Percentiles rank a stretch among this genome's conserved stretches.
Evolutionary conservation across 306 rosid species (phyloP).

Genomic region (Benincasa hispida): DNA sequence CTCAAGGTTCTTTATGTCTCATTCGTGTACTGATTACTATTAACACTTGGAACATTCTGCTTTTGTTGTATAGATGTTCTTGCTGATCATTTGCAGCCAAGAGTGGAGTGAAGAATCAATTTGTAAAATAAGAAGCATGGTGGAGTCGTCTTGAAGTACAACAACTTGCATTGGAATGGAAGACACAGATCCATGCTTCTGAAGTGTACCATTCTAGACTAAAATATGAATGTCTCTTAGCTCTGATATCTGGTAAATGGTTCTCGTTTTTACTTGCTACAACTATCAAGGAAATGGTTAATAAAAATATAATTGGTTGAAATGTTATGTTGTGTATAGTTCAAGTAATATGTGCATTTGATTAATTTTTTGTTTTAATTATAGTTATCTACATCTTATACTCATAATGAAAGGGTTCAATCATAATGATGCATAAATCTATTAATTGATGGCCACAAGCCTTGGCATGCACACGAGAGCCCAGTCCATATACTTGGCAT

Average conservation of each 20-base stretch:
- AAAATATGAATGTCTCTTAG: neutral
- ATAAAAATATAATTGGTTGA: neutral
- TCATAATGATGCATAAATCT: neutral
- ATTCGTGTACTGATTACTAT: neutral
- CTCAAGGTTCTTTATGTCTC: neutral
- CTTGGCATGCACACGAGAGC: no score
- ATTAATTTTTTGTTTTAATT: no score
- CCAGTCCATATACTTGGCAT: no score
- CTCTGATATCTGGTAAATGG: neutral
- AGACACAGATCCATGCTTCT: neutral
- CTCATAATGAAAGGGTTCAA: neutral
- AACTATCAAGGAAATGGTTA: neutral
- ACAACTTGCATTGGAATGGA: neutral
- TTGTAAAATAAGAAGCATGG: slow-evolving; percentile 3
- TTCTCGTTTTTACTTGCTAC: neutral
- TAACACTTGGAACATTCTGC: neutral
- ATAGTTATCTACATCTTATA: neutral
- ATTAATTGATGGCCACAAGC: neutral
- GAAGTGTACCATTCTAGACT: neutral
- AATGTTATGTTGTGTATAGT: neutral
- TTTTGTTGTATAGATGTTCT: neutral
- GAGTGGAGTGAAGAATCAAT: neutral
- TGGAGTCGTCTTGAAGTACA: neutral
- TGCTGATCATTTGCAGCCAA: neutral
- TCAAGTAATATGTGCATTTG: neutral